Evolutionary conservation across 257 asterid species (phyloP).

Genomic region (Capsicum baccatum): DNA sequence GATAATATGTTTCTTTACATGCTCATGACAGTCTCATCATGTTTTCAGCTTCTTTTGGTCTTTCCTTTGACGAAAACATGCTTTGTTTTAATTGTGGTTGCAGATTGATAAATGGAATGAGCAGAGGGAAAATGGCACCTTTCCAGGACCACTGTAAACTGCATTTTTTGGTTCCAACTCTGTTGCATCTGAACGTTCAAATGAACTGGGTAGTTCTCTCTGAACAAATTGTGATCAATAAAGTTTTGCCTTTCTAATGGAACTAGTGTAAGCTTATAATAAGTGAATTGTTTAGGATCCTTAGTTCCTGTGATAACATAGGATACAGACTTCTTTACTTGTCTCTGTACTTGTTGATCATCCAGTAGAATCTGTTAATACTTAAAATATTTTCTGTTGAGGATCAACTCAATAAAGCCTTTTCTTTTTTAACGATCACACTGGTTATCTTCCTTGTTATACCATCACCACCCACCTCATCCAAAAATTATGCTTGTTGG

Average conservation of each 20-base stretch:
- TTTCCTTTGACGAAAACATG: not conserved
- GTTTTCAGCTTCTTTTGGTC: not conserved
- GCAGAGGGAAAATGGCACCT: slow-evolving; percentile 96
- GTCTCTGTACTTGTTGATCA: not conserved
- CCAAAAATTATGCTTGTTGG: not conserved
- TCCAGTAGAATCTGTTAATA: not conserved
- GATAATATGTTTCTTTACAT: not conserved
- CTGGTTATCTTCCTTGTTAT: too few species aligned
- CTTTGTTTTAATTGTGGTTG: slow-evolving; percentile 31
- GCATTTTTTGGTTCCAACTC: slow-evolving; percentile 28
- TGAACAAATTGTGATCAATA: slow-evolving; percentile 38
- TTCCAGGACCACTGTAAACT: slow-evolving; percentile 88
- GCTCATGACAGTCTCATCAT: not conserved
- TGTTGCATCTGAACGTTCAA: slow-evolving; percentile 25
- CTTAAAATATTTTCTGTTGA: not conserved
- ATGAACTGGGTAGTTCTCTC: slow-evolving; percentile 37
- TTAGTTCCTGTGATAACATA: not conserved
- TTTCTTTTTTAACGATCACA: not conserved
- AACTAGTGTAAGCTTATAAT: slow-evolving; percentile 29
- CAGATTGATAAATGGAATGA: slow-evolving; percentile 98
- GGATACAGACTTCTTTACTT: not conserved
- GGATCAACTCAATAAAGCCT: not conserved
- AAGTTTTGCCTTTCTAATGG: slow-evolving; percentile 34
- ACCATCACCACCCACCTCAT: not conserved
- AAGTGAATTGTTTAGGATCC: not conserved